These are phyloP conservation scores for Corynascus novoguineensis DNA, from an alignment of 495 filamentous ascomycete species.

Conservation along the genomic window DNA sequence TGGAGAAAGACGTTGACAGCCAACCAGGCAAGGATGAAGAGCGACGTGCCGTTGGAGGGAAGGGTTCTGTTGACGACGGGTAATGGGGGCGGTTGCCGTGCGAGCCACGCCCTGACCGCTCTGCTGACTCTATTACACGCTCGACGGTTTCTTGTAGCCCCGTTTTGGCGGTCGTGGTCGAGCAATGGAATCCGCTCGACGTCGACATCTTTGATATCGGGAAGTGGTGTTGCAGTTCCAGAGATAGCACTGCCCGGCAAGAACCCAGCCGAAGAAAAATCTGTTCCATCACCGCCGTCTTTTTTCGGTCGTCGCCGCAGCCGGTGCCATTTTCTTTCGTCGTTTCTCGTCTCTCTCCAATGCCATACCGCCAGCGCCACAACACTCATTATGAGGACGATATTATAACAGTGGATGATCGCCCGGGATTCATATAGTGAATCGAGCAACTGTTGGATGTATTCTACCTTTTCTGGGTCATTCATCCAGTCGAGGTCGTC, in stretches of 20 bases:
- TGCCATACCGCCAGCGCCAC: conserved; percentile 26
- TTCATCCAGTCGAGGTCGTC: conserved; percentile 7
- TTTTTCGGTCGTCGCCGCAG: background rate
- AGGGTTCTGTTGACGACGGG: conserved; percentile 50
- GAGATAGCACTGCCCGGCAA: conserved; percentile 17
- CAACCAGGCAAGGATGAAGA: conserved; percentile 46
- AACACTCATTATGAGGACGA: conserved; percentile 30
- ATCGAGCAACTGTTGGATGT: conserved; percentile 30
- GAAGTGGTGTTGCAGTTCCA: conserved; percentile 6
- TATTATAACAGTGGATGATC: conserved; percentile 34
- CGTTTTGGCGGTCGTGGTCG: background rate
- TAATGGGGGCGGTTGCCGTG: conserved; percentile 51
- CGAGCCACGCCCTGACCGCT: conserved; percentile 32
- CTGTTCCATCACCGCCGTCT: background rate
- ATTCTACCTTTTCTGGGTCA: conserved; percentile 32
- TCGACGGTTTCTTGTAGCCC: background rate
- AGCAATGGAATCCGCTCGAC: conserved; percentile 21
- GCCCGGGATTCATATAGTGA: conserved; percentile 30
- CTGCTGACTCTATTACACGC: background rate
- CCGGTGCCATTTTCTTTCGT: conserved; percentile 20
- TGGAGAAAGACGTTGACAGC: conserved; percentile 52
- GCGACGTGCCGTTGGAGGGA: conserved; percentile 48
- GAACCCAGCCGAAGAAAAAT: conserved; percentile 7
- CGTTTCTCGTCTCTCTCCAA: conserved; percentile 18
- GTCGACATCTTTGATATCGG: conserved; percentile 9